These are phyloP conservation scores for Lablab purpureus DNA, from an alignment of 306 rosid genomes.

Conservation along the genomic window DNA sequence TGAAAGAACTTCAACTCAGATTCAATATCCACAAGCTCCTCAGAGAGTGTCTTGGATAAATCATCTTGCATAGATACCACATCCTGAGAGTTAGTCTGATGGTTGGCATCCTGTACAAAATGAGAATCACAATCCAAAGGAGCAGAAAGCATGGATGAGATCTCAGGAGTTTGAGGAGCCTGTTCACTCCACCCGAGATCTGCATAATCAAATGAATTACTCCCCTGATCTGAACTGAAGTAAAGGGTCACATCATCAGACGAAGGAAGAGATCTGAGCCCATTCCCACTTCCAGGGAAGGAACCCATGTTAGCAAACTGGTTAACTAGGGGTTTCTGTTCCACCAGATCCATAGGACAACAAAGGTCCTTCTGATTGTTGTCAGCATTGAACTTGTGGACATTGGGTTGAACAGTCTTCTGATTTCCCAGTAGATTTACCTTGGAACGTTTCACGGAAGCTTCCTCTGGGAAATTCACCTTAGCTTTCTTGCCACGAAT, in stretches of 20 bases:
- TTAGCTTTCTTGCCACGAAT: conserved; percentile 92
- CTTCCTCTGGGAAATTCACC: conserved; percentile 85
- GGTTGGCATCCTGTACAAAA: conserved; percentile 54
- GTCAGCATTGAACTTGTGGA: conserved; percentile 47
- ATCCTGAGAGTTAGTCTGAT: conserved; percentile 56
- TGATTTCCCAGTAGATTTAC: conserved; percentile 47
- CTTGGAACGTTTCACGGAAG: conserved; percentile 53
- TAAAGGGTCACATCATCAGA: conserved; percentile 47
- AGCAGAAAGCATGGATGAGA: conserved; percentile 73
- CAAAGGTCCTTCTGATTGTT: conserved; percentile 48
- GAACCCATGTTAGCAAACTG: conserved; percentile 55
- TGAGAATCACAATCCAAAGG: conserved; percentile 55
- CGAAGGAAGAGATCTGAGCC: conserved; percentile 42
- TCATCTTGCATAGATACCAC: conserved; percentile 42
- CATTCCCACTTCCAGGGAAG: conserved; percentile 55
- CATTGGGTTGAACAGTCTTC: conserved; percentile 52
- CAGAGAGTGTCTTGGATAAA: conserved; percentile 64
- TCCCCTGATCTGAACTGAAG: conserved; percentile 78
- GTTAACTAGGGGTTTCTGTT: conserved; percentile 64
- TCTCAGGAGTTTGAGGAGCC: conserved; percentile 74
- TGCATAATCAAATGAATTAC: conserved; percentile 76
- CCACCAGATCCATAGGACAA: conserved; percentile 58
- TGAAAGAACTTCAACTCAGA: conserved; percentile 67
- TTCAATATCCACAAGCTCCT: conserved; percentile 74
- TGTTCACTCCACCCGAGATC: conserved; percentile 70